These are phyloP conservation scores for Cardiospermum halicacabum DNA, from an alignment of 345 rosid genomes.

Conservation along the genomic window DNA sequence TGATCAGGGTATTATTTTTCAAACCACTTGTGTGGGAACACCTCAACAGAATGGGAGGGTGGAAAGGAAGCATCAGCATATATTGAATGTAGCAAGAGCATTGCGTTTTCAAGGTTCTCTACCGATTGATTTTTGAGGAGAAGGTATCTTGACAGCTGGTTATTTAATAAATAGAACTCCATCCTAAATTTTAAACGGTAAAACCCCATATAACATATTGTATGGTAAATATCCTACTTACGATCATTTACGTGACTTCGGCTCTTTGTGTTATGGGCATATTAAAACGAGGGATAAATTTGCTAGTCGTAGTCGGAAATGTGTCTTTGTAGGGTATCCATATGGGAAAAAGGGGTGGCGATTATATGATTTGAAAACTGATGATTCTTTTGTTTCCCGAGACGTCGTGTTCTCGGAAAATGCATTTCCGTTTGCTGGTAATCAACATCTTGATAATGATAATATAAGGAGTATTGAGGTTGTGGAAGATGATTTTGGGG, in stretches of 20 bases:
- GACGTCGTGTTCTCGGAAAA: background rate
- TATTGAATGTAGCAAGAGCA: background rate
- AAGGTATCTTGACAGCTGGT: background rate
- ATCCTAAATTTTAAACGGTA: too few species aligned
- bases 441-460: too few species aligned
- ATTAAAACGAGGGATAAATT: background rate
- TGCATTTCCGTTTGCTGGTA: background rate
- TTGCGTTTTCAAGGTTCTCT: too few species aligned
- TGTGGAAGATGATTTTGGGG: background rate
- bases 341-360: background rate
- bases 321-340: background rate
- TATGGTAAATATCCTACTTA: background rate
- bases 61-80: background rate
- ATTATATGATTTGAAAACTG: background rate
- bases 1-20: background rate
- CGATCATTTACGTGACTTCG: background rate
- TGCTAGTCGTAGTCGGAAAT: background rate
- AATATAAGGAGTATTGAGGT: too few species aligned
- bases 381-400: background rate
- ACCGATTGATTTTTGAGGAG: too few species aligned
- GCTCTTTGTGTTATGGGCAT: background rate
- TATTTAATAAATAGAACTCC: background rate
- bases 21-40: slow-evolving; percentile 13
- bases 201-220: background rate
- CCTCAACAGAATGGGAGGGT: slow-evolving; percentile 16